Conservation (phyloP, 768 basidiomycete genomes). For the Termitomyces sp. region DNA sequence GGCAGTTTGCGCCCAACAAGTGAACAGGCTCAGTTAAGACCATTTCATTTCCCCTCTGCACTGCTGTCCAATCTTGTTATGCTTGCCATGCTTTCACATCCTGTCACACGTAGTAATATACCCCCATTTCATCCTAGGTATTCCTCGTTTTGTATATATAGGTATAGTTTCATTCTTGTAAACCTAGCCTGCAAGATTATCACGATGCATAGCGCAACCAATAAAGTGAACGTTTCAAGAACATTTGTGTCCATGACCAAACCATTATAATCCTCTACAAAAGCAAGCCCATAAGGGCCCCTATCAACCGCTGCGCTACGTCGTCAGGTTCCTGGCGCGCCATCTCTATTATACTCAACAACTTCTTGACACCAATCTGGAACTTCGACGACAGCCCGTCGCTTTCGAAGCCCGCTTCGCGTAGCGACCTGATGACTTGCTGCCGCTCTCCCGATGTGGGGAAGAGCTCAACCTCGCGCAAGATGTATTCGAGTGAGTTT, state of each 20-base stretch:
- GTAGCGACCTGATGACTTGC: conserved; percentile 60
- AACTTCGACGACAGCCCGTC: conserved; percentile 45
- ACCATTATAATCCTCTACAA: conserved; percentile 16
- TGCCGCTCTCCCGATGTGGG: conserved; percentile 46
- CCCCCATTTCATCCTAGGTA: background rate
- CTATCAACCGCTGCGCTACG: conserved; percentile 66
- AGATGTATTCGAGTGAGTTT: conserved; percentile 66
- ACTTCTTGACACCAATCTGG: conserved; percentile 90
- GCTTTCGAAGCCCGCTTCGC: conserved; percentile 67
- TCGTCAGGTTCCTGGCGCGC: conserved; percentile 91
- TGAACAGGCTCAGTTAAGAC: background rate
- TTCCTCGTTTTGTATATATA: background rate
- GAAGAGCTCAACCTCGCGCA: conserved; percentile 81
- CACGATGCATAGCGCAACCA: background rate
- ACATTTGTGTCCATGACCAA: too few relatives aligned
- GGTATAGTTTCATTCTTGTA: background rate
- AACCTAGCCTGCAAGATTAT: background rate
- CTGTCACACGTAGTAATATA: too few relatives aligned
- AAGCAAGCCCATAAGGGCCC: conserved; percentile 56
- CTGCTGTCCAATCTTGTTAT: background rate
- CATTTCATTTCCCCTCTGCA: background rate
- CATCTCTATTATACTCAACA: conserved; percentile 93
- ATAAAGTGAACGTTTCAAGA: background rate
- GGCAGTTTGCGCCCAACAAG: conserved; percentile 3
- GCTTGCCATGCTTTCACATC: background rate